Evolutionary conservation across 257 asterid species (phyloP).

Genomic region (Sherardia arvensis): DNA sequence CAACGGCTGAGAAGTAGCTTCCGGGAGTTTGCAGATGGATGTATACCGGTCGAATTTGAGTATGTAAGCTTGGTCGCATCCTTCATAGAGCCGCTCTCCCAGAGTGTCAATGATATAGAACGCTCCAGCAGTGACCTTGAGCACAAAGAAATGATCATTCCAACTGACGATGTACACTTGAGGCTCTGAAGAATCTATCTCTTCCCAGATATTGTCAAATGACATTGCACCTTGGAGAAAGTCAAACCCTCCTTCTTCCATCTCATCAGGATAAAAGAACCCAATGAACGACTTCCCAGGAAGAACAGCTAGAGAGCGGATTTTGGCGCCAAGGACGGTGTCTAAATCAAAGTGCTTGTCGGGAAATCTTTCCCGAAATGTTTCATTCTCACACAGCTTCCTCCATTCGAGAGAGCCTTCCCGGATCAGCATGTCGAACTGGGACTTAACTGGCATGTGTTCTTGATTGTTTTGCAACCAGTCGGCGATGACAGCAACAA

Average conservation of each 20-base stretch:
- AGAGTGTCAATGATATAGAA: slow-evolving; percentile 81
- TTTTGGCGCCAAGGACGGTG: slow-evolving; percentile 72
- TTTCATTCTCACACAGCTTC: slow-evolving; percentile 68
- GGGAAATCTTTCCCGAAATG: slow-evolving; percentile 52
- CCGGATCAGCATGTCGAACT: slow-evolving; percentile 69
- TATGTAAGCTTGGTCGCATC: slow-evolving; percentile 85
- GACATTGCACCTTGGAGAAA: slow-evolving; percentile 93
- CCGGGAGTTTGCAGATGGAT: slow-evolving; percentile 40
- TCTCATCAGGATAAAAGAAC: slow-evolving; percentile 67
- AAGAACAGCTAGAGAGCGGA: slow-evolving; percentile 45
- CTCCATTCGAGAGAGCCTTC: slow-evolving; percentile 97
- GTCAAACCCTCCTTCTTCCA: slow-evolving; percentile 62
- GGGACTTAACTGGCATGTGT: slow-evolving; percentile 86
- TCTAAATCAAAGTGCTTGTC: slow-evolving; percentile 96
- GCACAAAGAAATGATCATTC: slow-evolving; percentile 93
- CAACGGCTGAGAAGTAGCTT: slow-evolving; percentile 17
- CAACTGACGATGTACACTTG: slow-evolving; percentile 80
- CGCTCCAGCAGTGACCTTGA: slow-evolving; percentile 67
- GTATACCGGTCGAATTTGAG: slow-evolving; percentile 66
- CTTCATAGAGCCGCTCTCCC: slow-evolving; percentile 89
- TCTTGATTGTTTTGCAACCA: slow-evolving; percentile 67
- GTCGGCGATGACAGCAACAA: slow-evolving; percentile 86
- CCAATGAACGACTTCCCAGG: slow-evolving; percentile 81
- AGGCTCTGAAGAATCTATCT: slow-evolving; percentile 42
- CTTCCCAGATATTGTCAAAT: slow-evolving; percentile 88